phyloP scores from a whole-genome alignment of 1,284 basidiomycete genomes.

The Boletus holoroseus region DNA sequence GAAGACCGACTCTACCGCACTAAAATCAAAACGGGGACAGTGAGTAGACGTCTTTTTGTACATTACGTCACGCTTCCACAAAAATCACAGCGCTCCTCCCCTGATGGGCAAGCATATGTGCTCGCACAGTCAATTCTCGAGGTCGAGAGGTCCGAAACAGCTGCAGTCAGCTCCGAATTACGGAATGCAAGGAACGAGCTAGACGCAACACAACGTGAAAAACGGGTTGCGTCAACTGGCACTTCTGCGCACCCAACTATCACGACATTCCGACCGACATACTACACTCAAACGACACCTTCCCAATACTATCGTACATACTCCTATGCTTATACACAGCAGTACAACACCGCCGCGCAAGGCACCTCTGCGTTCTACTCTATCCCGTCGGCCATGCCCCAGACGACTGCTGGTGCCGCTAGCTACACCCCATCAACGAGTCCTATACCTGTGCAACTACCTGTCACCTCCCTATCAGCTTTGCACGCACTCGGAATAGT shows the following conservation, averaged over 20 bases:
- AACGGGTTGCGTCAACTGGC: slow-evolving; percentile 37
- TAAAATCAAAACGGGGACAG: slow-evolving; percentile 51
- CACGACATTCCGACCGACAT: slow-evolving; percentile 34
- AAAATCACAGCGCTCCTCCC: slow-evolving; percentile 46
- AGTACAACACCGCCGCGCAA: slow-evolving; percentile 39
- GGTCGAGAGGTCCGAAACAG: slow-evolving; percentile 55
- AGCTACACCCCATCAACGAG: slow-evolving; percentile 38
- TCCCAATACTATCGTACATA: slow-evolving; percentile 52
- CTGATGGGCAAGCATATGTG: slow-evolving; percentile 56
- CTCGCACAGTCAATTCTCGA: slow-evolving; percentile 61
- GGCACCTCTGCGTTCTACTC: slow-evolving; percentile 27
- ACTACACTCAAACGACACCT: slow-evolving; percentile 37
- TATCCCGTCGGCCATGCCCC: slow-evolving; percentile 30
- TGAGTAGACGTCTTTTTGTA: slow-evolving; percentile 30
- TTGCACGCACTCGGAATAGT: slow-evolving; percentile 66
- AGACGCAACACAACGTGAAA: slow-evolving; percentile 63
- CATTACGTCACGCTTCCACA: slow-evolving; percentile 12
- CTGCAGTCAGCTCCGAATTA: slow-evolving; percentile 51
- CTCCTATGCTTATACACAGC: slow-evolving; percentile 50
- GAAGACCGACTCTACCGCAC: slow-evolving; percentile 53
- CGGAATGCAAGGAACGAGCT: slow-evolving; percentile 57
- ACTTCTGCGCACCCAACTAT: slow-evolving; percentile 28
- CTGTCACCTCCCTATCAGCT: slow-evolving; percentile 61
- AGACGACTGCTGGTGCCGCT: slow-evolving; percentile 26
- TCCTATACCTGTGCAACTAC: slow-evolving; percentile 69